These are phyloP conservation scores for Heimioporus sp. DNA, from an alignment of 768 basidiomycete genomes.

Conservation along the genomic window DNA sequence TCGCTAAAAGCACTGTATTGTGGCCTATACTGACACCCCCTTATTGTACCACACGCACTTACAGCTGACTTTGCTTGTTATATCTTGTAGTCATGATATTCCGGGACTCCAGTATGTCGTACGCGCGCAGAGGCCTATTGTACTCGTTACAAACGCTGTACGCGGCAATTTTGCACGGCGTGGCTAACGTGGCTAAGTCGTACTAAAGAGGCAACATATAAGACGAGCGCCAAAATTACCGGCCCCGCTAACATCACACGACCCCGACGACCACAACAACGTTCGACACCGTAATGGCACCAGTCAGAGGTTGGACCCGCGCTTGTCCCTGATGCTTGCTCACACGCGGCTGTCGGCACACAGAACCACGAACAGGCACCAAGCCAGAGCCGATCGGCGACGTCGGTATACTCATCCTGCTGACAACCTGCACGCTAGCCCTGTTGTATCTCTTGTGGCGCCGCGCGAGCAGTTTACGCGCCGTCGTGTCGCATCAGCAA, in stretches of 20 bases:
- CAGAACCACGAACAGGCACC: constrained; percentile 58
- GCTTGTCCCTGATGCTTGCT: neutral
- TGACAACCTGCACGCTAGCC: constrained; percentile 57
- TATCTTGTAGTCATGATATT: constrained; percentile 10
- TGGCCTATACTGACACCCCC: constrained; percentile 2
- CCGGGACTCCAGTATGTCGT: too few relatives aligned
- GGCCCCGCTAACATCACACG: neutral
- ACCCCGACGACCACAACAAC: neutral
- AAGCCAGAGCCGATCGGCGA: constrained; percentile 67
- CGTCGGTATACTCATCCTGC: constrained; percentile 49
- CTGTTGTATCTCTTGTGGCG: constrained; percentile 63
- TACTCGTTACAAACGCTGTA: too few relatives aligned
- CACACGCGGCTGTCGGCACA: neutral
- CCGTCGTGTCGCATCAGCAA: constrained; percentile 62
- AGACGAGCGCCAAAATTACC: neutral
- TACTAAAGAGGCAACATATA: neutral
- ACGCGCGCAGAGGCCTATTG: neutral
- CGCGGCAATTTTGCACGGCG: too few relatives aligned
- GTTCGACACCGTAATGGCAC: constrained; percentile 18
- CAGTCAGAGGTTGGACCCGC: constrained; percentile 18
- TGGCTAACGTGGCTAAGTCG: too few relatives aligned
- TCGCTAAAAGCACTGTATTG: constrained; percentile 19
- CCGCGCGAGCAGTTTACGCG: constrained; percentile 51
- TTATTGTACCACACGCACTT: constrained; percentile 4
- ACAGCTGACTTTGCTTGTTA: constrained; percentile 1